Conservation (phyloP, 192 early-diverging fungal species). For the Umbelopsis isabellina region DNA sequence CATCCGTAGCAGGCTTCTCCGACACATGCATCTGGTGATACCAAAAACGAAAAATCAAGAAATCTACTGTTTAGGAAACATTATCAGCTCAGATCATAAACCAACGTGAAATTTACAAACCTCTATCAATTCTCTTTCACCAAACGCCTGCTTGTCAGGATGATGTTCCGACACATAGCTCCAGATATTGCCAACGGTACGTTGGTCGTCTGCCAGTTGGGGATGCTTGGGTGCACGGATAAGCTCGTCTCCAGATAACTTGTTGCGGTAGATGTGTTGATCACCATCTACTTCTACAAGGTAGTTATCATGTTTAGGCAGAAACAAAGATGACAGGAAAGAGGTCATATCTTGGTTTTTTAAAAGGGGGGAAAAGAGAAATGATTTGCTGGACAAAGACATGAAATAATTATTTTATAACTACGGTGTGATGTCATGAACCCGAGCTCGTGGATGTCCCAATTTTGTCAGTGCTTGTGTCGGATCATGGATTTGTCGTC, state of each 20-base stretch:
- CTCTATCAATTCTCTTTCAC: conserved; percentile 45
- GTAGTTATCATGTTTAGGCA: conserved; percentile 15
- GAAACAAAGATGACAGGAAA: conserved; percentile 15
- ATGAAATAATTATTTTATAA: neutral
- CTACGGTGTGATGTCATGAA: neutral
- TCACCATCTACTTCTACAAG: conserved; percentile 44
- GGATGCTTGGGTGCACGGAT: conserved; percentile 40
- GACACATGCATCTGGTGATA: conserved; percentile 30
- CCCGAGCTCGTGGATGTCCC: neutral
- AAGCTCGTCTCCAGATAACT: conserved; percentile 38
- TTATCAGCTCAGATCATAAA: neutral
- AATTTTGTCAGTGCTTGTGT: neutral
- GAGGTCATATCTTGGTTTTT: neutral
- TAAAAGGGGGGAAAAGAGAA: neutral
- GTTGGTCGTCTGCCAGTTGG: conserved; percentile 27
- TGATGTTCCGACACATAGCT: conserved; percentile 40
- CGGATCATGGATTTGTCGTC: conserved; percentile 2
- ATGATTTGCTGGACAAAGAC: neutral
- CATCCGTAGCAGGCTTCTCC: conserved; percentile 33
- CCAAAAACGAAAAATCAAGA: neutral
- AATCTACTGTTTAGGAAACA: too few relatives aligned
- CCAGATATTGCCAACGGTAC: conserved; percentile 45
- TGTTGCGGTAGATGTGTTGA: conserved; percentile 46
- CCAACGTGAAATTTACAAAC: conserved; percentile 22
- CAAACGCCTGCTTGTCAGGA: conserved; percentile 45